Conservation (phyloP, 2,329 filamentous ascomycete species). For the Penicillium nordicum region DNA sequence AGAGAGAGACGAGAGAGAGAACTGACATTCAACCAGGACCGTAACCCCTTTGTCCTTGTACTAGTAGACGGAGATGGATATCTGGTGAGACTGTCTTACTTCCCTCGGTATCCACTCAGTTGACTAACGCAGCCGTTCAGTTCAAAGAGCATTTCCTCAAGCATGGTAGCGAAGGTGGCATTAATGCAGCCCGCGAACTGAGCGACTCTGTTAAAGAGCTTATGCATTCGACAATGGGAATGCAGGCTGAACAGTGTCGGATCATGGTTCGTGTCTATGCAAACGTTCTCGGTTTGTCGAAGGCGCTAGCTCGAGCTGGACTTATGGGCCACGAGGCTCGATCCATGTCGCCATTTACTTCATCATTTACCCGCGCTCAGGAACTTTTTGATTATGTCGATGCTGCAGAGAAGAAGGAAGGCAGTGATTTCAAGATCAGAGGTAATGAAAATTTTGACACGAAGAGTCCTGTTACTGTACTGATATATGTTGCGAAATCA, state of each 20-base stretch:
- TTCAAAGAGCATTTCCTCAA: conserved; percentile 52
- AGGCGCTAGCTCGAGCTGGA: conserved; percentile 48
- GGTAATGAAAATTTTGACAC: conserved; percentile 32
- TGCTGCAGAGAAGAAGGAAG: conserved; percentile 59
- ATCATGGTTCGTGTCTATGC: conserved; percentile 57
- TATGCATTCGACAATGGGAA: conserved; percentile 42
- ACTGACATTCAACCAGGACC: conserved; percentile 35
- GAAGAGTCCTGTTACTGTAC: conserved; percentile 12
- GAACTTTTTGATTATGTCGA: conserved; percentile 61
- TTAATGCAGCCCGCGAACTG: conserved; percentile 53
- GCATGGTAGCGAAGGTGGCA: conserved; percentile 53
- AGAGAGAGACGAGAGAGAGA: not conserved
- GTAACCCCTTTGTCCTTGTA: conserved; percentile 59
- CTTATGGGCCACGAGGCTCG: conserved; percentile 55
- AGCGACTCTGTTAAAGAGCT: conserved; percentile 51
- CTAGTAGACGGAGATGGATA: conserved; percentile 63
- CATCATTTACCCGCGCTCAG: conserved; percentile 56
- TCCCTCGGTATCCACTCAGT: conserved; percentile 51
- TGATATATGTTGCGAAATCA: conserved; percentile 1
- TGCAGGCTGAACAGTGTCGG: conserved; percentile 50
- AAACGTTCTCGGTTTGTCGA: conserved; percentile 54
- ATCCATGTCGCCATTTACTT: conserved; percentile 54
- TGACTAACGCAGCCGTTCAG: conserved; percentile 51
- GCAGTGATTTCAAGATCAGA: conserved; percentile 59
- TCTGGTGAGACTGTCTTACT: conserved; percentile 25